A percentile compares a stretch with the other conserved stretches of the same genome.
These are phyloP conservation scores for Cucurbita pepo DNA, from an alignment of 306 rosid genomes.

Conservation along the genomic window DNA sequence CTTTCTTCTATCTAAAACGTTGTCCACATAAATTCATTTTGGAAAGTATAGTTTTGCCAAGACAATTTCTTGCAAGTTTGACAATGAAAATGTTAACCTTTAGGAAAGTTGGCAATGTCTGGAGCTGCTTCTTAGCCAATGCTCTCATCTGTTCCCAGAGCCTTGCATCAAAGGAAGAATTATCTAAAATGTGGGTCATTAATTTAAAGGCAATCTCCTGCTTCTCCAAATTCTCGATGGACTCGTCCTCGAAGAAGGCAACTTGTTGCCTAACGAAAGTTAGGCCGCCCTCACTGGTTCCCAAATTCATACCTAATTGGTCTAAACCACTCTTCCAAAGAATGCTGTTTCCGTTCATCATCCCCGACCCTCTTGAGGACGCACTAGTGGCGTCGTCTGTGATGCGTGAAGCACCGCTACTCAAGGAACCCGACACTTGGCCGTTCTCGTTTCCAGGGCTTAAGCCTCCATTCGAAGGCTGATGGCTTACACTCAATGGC, in stretches of 20 bases:
- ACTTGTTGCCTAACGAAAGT: conserved; percentile 48
- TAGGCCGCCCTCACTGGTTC: conserved; percentile 45
- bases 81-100: conserved; percentile 34
- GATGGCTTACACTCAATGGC: conserved; percentile 38
- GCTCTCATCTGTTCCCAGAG: conserved; percentile 69
- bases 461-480: conserved; percentile 22
- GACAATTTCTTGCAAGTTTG: neutral
- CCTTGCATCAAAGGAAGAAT: conserved; percentile 34
- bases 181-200: conserved; percentile 63
- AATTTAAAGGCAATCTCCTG: conserved; percentile 76
- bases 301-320: conserved; percentile 43
- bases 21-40: neutral
- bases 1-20: neutral
- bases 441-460: conserved; percentile 53
- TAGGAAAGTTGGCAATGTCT: conserved; percentile 59
- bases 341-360: conserved; percentile 49
- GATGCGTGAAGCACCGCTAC: conserved; percentile 34
- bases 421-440: conserved; percentile 44
- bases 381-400: conserved; percentile 44
- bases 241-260: conserved; percentile 74
- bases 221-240: conserved; percentile 75
- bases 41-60: neutral
- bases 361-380: conserved; percentile 38
- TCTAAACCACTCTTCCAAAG: conserved; percentile 55
- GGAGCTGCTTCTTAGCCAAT: conserved; percentile 81